Base-by-base conservation (phyloP, 176 grass and related monocot genomes). In the Juncus effusus region DNA sequence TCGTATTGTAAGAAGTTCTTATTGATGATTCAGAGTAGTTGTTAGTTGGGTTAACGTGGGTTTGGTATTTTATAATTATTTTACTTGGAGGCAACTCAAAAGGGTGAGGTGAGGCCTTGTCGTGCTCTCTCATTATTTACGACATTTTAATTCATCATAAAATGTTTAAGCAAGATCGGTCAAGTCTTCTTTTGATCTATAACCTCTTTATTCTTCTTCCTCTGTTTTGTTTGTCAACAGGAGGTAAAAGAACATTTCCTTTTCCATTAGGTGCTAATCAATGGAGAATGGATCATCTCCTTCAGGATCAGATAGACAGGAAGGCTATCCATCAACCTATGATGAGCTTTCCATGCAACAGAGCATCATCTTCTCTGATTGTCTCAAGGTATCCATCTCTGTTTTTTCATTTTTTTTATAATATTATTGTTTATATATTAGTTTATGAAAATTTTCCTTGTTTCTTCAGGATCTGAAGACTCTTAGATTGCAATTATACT, bases 261-360 rank as follows among this genome's bases (percentile, higher is more conserved):
- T 47, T 47, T 6, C 9, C 44, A 47, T 47, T 47, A 40, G 8
- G 2, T 12, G 35, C 38, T 12, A 50, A 53, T 55, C 66, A 79
- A 41, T 42, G 47, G 59, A 65, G 51, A 38, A 6, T 12, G 50
- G 16, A 52, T 66, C 76, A 19, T 63, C 59, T 36, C 38, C 51
- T 13, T 61, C 70, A 8, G 14, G 15, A 2, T 51, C 61, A n/a
- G 35, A 60, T 58, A 37, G 61, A 11, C 39, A 54, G 41, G 77
- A 79, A 64, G 64, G 52, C 38, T 9, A 47, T 47, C 44, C 44
- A 47, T 58, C 65, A 42, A 83, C 77, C 50, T 54, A 76, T 49
- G 90, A 95, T 36, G 86, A 95, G 80, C 59, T 68, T 74, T 79
- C 70, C 74, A 81, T 82, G 77, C 78, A 82, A 59, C 80, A 90